Percentiles rank a stretch among this genome's conserved stretches.
phyloP scores from a whole-genome alignment of 2,329 filamentous ascomycete species.

The Alternaria brassicicola region DNA sequence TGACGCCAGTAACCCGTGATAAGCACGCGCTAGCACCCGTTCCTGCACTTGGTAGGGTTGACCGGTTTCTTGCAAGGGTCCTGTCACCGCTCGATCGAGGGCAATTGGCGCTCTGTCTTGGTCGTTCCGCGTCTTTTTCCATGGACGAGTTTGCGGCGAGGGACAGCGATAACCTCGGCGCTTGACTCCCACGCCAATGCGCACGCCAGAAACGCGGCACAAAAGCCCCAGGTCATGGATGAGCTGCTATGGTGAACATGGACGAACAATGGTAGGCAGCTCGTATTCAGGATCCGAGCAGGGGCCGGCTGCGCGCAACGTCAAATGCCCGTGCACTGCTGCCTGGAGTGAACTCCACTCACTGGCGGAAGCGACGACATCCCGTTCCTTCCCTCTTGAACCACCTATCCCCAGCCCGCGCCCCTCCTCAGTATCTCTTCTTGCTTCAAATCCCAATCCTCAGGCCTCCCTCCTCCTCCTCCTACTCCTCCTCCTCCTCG shows the following conservation, averaged over 20 bases:
- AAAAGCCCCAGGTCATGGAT: neutral
- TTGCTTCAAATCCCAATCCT: conserved; percentile 28
- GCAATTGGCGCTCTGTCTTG: neutral
- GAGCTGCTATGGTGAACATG: neutral
- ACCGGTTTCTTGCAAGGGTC: conserved; percentile 21
- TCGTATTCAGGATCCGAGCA: conserved; percentile 25
- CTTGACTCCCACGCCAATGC: neutral
- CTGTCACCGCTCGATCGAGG: conserved; percentile 5
- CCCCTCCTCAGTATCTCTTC: conserved; percentile 21
- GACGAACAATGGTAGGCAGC: conserved; percentile 27
- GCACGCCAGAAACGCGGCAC: neutral
- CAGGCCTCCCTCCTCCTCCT: conserved; percentile 41
- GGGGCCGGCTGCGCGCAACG: conserved; percentile 1
- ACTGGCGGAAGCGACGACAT: conserved; percentile 19
- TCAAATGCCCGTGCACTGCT: conserved; percentile 2
- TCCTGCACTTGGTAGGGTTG: conserved; percentile 28
- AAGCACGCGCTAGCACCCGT: conserved; percentile 22
- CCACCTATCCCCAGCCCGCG: conserved; percentile 27
- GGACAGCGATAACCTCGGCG: neutral
- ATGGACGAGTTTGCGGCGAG: neutral
- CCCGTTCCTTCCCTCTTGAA: conserved; percentile 24
- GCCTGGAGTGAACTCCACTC: conserved; percentile 1
- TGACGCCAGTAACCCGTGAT: conserved; percentile 19
- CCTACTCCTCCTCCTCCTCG: too few species aligned
- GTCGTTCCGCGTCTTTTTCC: neutral